These are phyloP conservation scores for Carex kokanica DNA, from an alignment of 176 grass and related monocot species.

Conservation along the genomic window DNA sequence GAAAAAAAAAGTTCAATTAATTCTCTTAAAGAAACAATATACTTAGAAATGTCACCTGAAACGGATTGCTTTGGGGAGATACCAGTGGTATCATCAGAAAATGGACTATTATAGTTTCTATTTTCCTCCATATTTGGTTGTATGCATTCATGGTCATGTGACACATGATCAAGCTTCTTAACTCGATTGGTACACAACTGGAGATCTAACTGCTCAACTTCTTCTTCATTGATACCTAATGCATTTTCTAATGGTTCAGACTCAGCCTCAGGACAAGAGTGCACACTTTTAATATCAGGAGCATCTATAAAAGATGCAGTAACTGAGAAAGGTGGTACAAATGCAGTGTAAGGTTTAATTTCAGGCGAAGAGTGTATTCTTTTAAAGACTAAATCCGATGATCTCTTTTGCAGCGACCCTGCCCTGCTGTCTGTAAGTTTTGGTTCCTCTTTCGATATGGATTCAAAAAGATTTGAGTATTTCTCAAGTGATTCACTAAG, in stretches of 20 bases:
- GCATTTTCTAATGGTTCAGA: not conserved
- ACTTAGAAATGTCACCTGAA: conserved; percentile 5
- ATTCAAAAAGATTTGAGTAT: conserved; percentile 19
- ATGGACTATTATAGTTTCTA: not conserved
- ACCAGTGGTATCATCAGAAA: not conserved
- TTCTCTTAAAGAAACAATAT: not conserved
- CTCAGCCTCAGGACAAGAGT: not conserved
- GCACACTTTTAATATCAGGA: conserved; percentile 4
- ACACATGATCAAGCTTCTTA: not conserved
- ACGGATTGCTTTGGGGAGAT: not conserved
- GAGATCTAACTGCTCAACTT: conserved; percentile 3
- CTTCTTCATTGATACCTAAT: not conserved
- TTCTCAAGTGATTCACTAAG: conserved; percentile 21
- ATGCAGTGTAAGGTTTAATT: conserved; percentile 13
- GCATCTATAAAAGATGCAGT: not conserved
- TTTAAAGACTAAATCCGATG: conserved; percentile 6
- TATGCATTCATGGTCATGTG: conserved; percentile 4
- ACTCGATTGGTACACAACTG: not conserved
- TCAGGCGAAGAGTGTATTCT: conserved; percentile 22
- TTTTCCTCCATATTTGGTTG: not conserved
- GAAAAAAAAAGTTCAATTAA: not conserved
- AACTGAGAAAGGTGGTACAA: conserved; percentile 4
- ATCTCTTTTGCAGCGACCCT: not conserved
- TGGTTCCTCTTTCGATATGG: conserved; percentile 6
- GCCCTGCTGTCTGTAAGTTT: not conserved